Evolutionary conservation across 371 early-diverging fungal genomes (phyloP).

Genomic region (Mucor irregularis): DNA sequence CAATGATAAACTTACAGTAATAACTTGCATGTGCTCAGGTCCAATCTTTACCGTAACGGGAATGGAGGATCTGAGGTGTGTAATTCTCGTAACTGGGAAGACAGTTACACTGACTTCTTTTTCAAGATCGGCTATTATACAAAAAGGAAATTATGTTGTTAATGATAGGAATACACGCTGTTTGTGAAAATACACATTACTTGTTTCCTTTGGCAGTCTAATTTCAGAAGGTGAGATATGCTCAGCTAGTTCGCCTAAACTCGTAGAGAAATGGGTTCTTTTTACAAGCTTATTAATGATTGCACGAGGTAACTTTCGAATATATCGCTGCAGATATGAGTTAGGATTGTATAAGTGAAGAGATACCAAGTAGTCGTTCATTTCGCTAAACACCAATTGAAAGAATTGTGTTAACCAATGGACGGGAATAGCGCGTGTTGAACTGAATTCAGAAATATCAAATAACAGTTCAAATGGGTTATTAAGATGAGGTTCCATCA

Average conservation of each 20-base stretch:
- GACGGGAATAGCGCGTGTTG: constrained; percentile 73
- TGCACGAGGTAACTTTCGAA: constrained; percentile 55
- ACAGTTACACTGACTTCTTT: constrained; percentile 64
- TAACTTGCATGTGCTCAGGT: constrained; percentile 81
- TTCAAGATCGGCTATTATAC: constrained; percentile 68
- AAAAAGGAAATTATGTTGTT: no score
- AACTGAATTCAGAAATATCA: constrained; percentile 78
- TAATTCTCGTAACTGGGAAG: constrained; percentile 63
- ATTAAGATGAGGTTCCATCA: constrained; percentile 57
- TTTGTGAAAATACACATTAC: constrained; percentile 31
- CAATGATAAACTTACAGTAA: constrained; percentile 48
- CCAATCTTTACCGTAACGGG: constrained; percentile 84
- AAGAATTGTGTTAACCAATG: constrained; percentile 77
- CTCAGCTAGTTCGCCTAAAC: constrained; percentile 67
- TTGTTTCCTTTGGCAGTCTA: constrained; percentile 73
- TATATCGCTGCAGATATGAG: constrained; percentile 65
- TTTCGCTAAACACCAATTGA: constrained; percentile 70
- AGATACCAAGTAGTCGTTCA: constrained; percentile 51
- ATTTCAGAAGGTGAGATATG: constrained; percentile 68
- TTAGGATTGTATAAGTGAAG: constrained; percentile 81
- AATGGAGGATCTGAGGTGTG: constrained; percentile 56
- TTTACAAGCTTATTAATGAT: constrained; percentile 63
- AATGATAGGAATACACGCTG: background rate
- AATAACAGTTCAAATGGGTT: constrained; percentile 80
- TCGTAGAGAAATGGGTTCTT: constrained; percentile 62